Evolutionary conservation across 164 flowering plant genomes (phyloP), one percentile per base, ranked within the genome.

Genomic region (Warburgia ugandensis): DNA sequence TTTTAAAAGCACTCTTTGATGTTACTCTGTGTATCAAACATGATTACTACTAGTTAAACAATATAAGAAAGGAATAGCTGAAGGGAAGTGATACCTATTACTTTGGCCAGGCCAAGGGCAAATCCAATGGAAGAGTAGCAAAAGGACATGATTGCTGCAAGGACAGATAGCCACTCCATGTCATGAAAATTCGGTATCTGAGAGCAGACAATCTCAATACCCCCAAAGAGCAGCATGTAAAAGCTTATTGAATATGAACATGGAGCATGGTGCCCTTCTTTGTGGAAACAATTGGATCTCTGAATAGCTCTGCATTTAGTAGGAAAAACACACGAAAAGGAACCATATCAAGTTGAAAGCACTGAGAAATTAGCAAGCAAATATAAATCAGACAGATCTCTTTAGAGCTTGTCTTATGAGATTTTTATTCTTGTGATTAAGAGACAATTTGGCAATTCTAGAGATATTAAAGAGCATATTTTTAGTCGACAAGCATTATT

Each of bases 181-280:
- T 63, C 56, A 58, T 62, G 58, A 23, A 68, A 63, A 50, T 63
- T 55, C 0, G 72, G 72, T 20, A 68, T 63, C 29, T 63, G 68
- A 11, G 67, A 63, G 23, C 55, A 27, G 1, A 63, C 5, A 8
- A 68, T 68, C 21, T 68, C 49, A 0, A 29, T 48, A 0, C 68
- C 30, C 3, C 81, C 86, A 50, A 80, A 80, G 0, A 66, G 66
- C 42, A 77, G 69, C 86, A 77, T 80, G 62, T 69, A 77, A 2
- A 73, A 76, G 39, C 65, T 77, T 63, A 74, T 66, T 26, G 67
- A 13, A 19, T 20, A 20, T 13, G 33, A 61, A 69, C 41, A 73
- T 31, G 25, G 50, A 65, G 43, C 85, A 77, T 14, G 74, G 70
- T 60, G 72, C 0, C 70, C 67, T 9, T 66, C 65, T 5, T 44